These are phyloP conservation scores for Forsythia viridissima DNA, from an alignment of 257 asterid genomes.

Conservation along the genomic window DNA sequence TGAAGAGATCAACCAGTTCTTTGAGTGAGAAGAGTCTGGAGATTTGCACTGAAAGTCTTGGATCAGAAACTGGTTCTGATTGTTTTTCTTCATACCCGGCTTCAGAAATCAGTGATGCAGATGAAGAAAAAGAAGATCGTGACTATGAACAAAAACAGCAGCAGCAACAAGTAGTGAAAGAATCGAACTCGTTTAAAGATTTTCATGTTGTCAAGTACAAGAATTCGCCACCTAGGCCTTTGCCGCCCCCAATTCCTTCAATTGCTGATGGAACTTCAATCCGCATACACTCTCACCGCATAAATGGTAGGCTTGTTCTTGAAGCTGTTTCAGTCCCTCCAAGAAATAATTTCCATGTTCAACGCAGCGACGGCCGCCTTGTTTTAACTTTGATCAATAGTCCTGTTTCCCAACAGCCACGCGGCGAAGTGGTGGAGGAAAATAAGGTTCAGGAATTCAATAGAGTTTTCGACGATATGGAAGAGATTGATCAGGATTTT, in stretches of 20 bases:
- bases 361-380: conserved; percentile 68
- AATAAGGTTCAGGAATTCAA: conserved; percentile 25
- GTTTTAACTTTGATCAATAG: conserved; percentile 43
- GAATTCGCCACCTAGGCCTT: conserved; percentile 43
- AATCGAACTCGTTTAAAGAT: conserved; percentile 25
- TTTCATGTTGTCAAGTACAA: conserved; percentile 43
- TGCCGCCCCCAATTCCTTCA: conserved; percentile 81
- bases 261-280: conserved; percentile 52
- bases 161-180: conserved; percentile 3
- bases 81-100: conserved; percentile 42
- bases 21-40: conserved; percentile 71
- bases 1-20: conserved; percentile 44
- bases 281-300: conserved; percentile 58
- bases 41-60: conserved; percentile 87
- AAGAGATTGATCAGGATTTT: conserved; percentile 29
- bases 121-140: conserved; percentile 17
- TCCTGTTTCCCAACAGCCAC: conserved; percentile 19
- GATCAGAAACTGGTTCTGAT: conserved; percentile 87
- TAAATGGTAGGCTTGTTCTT: conserved; percentile 67
- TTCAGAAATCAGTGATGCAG: conserved; percentile 35
- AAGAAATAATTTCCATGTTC: conserved; percentile 51
- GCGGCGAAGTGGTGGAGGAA: conserved; percentile 1
- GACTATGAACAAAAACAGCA: conserved; percentile 11
- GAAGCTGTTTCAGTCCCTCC: conserved; percentile 64
- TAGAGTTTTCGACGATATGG: conserved; percentile 26